A percentile compares a stretch with the other conserved stretches of the same genome.
These are phyloP conservation scores for Kalmanozyma brasiliensis DNA, from an alignment of 1,284 basidiomycete genomes.

Conservation along the genomic window DNA sequence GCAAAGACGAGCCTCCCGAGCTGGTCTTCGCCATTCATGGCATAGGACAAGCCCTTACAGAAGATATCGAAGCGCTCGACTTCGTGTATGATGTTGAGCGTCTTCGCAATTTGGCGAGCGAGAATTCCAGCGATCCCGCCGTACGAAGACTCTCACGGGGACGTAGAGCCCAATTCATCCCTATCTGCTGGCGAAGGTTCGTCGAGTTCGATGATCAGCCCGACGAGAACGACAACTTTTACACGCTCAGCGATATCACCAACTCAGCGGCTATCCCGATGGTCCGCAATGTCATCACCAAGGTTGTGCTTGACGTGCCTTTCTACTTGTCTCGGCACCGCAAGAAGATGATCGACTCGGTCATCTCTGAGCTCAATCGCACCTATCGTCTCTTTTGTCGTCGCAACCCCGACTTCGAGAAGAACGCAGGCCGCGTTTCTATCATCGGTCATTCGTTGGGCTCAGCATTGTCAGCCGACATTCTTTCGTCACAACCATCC, in stretches of 20 bases:
- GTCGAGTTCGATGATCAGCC: constrained; percentile 63
- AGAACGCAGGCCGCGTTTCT: constrained; percentile 70
- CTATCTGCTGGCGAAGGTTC: constrained; percentile 73
- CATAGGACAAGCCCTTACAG: constrained; percentile 61
- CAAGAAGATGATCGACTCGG: constrained; percentile 70
- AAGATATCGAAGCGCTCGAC: constrained; percentile 56
- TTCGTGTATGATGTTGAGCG: constrained; percentile 64
- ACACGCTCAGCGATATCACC: constrained; percentile 68
- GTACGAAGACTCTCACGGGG: constrained; percentile 47
- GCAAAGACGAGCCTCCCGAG: constrained; percentile 55
- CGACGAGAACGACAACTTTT: constrained; percentile 69
- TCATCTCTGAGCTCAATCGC: constrained; percentile 60
- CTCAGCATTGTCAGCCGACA: constrained; percentile 72
- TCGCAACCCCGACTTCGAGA: constrained; percentile 70
- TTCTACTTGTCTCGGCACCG: constrained; percentile 70
- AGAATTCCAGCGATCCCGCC: constrained; percentile 41
- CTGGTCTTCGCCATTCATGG: constrained; percentile 62
- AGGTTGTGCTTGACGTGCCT: constrained; percentile 71
- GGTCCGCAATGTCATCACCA: constrained; percentile 55
- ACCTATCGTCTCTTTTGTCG: constrained; percentile 73
- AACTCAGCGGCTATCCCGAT: constrained; percentile 53
- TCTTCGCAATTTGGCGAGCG: constrained; percentile 47
- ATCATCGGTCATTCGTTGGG: constrained; percentile 71
- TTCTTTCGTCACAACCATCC: constrained; percentile 73
- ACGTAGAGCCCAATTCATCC: constrained; percentile 71